Conservation (phyloP, 1,139 yeast genomes). For the Saccharomyces uvarum region DNA sequence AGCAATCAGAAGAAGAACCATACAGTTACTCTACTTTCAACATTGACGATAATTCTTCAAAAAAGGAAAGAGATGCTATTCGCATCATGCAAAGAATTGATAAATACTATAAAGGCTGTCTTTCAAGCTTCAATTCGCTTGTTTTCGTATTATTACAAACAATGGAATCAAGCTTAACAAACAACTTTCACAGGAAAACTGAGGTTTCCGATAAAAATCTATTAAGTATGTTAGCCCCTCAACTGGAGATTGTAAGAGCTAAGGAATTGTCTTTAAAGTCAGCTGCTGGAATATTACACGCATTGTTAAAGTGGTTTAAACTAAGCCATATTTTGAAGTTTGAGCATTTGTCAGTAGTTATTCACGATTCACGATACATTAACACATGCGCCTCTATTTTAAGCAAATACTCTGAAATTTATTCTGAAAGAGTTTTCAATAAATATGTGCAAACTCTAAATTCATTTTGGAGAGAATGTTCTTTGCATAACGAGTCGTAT, state of each 20-base stretch:
- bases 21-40: constrained; percentile 14
- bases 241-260: constrained; percentile 49
- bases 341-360: constrained; percentile 62
- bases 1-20: constrained; percentile 10
- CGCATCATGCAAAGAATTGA: constrained; percentile 52
- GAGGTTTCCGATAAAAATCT: constrained; percentile 6
- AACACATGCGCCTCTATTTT: constrained; percentile 37
- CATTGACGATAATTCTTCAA: constrained; percentile 9
- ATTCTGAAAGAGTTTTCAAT: constrained; percentile 37
- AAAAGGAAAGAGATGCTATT: constrained; percentile 18
- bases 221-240: constrained; percentile 20
- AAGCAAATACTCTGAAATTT: constrained; percentile 32
- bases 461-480: constrained; percentile 39
- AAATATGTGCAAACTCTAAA: constrained; percentile 36
- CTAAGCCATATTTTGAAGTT: constrained; percentile 67
- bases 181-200: constrained; percentile 14
- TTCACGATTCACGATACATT: constrained; percentile 67
- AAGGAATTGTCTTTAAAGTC: constrained; percentile 64
- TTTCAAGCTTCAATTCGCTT: constrained; percentile 54
- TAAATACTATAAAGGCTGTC: constrained; percentile 43
- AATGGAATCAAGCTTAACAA: constrained; percentile 43
- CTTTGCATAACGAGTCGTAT: constrained; percentile 16
- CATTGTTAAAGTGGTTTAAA: constrained; percentile 71
- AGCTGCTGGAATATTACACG: constrained; percentile 45
- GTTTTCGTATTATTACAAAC: constrained; percentile 57